These are phyloP conservation scores for Phytophthora pistaciae DNA, from an alignment of 352 stramenopile species.

Conservation along the genomic window DNA sequence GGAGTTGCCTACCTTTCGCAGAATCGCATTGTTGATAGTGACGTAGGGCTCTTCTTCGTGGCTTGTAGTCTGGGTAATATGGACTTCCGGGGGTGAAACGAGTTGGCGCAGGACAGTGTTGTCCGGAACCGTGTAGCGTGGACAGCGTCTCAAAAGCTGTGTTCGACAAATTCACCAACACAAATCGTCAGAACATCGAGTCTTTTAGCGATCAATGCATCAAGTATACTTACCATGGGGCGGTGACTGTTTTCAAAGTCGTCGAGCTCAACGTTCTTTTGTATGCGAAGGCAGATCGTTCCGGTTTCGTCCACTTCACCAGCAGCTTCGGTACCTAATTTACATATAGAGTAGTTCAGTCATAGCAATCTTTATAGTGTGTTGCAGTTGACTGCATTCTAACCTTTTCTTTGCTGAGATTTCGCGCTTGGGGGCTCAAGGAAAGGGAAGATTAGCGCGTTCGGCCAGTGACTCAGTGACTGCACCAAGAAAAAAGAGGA, in stretches of 20 bases:
- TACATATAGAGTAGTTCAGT: neutral
- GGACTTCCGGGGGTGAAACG: conserved; percentile 56
- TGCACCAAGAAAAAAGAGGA: conserved; percentile 17
- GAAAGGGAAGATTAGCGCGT: conserved; percentile 84
- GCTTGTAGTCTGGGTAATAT: conserved; percentile 55
- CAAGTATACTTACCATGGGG: conserved; percentile 42
- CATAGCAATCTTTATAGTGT: neutral
- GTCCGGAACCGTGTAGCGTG: conserved; percentile 67
- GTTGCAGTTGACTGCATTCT: neutral
- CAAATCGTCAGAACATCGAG: neutral
- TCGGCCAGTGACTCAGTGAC: conserved; percentile 82
- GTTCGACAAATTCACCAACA: neutral
- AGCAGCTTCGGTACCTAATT: conserved; percentile 17
- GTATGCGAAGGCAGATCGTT: conserved; percentile 62
- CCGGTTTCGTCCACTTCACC: conserved; percentile 42
- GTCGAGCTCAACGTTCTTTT: conserved; percentile 57
- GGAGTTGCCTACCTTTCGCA: conserved; percentile 62
- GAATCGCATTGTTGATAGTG: conserved; percentile 87
- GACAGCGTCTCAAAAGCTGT: conserved; percentile 70
- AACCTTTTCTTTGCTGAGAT: conserved; percentile 25
- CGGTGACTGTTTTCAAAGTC: conserved; percentile 47
- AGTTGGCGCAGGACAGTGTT: conserved; percentile 72
- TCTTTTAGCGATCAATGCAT: neutral
- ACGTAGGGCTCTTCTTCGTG: conserved; percentile 73
- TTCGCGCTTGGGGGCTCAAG: conserved; percentile 41